These are phyloP conservation scores for Tilletia walkeri DNA, from an alignment of 1,284 basidiomycete genomes.

Conservation along the genomic window DNA sequence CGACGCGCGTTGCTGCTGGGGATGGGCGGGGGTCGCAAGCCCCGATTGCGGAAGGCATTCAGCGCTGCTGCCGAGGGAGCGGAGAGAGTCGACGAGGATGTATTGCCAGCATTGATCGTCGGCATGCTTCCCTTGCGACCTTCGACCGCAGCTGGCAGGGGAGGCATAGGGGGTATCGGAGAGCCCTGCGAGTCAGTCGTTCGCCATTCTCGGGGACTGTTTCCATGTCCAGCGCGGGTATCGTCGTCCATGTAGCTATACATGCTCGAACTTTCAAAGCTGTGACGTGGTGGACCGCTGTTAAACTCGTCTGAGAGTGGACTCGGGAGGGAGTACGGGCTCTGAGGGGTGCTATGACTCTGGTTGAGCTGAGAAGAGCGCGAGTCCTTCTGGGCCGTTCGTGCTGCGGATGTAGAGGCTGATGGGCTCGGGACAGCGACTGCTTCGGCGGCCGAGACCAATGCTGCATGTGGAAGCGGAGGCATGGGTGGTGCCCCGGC, in stretches of 20 bases:
- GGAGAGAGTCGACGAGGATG: not conserved
- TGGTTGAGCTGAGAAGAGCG: not conserved
- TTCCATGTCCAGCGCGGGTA: conserved; percentile 5
- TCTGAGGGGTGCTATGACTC: not conserved
- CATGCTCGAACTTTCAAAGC: conserved; percentile 15
- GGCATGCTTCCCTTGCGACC: not conserved
- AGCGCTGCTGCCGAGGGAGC: not conserved
- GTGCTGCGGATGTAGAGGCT: not conserved
- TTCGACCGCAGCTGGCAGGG: not conserved
- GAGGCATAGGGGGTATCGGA: not conserved
- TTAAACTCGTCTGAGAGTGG: conserved; percentile 13
- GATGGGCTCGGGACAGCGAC: not conserved
- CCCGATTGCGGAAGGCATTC: not conserved
- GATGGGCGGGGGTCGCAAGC: conserved; percentile 8
- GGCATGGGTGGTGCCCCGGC: conserved; percentile 2
- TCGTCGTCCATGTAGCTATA: conserved; percentile 17
- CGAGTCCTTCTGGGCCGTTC: not conserved
- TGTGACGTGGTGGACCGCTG: not conserved
- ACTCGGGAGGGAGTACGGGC: conserved; percentile 10
- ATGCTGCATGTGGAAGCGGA: not conserved
- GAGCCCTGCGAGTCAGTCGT: not conserved
- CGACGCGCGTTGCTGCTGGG: not conserved
- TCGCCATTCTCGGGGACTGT: not conserved
- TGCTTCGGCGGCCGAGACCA: not conserved
- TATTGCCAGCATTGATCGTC: not conserved